Percentiles rank a stretch among this genome's conserved stretches.
Conservation (phyloP, 352 stramenopile species). For the Phytophthora crassamura region DNA sequence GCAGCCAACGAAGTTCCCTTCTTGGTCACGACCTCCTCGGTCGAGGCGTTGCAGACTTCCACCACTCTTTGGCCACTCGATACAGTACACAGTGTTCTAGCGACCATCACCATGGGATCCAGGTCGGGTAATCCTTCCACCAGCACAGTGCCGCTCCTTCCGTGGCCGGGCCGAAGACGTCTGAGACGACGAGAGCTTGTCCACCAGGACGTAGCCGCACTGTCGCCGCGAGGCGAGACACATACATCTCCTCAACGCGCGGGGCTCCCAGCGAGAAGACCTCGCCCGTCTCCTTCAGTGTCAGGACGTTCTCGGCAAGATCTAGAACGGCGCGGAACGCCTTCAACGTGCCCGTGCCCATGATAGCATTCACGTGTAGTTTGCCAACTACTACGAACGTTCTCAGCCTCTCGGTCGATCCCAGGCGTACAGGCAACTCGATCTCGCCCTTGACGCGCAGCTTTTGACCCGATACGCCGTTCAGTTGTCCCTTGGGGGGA, state of each 20-base stretch:
- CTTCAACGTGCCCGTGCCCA: too few relatives aligned
- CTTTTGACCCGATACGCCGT: not conserved
- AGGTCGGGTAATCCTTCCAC: not conserved
- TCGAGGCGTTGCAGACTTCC: too few relatives aligned
- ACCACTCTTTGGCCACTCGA: too few relatives aligned
- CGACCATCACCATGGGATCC: not conserved
- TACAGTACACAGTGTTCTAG: slow-evolving; percentile 9
- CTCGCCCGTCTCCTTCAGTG: not conserved
- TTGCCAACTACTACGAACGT: not conserved
- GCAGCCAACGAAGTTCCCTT: too few relatives aligned
- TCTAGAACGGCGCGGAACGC: too few relatives aligned
- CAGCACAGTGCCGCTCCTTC: not conserved
- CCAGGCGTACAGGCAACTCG: not conserved
- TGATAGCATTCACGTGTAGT: too few relatives aligned
- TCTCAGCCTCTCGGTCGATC: not conserved
- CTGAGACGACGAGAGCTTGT: not conserved
- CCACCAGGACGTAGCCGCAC: not conserved
- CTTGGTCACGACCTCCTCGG: too few relatives aligned
- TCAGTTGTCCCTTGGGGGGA: not conserved
- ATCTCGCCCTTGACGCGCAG: too few relatives aligned
- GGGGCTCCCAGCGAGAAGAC: not conserved
- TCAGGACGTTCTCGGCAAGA: not conserved
- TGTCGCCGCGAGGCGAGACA: not conserved
- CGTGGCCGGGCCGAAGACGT: not conserved
- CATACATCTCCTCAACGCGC: too few relatives aligned